These are phyloP conservation scores for Apiotrichum gamsii DNA, from an alignment of 1,284 basidiomycete species.

Conservation along the genomic window DNA sequence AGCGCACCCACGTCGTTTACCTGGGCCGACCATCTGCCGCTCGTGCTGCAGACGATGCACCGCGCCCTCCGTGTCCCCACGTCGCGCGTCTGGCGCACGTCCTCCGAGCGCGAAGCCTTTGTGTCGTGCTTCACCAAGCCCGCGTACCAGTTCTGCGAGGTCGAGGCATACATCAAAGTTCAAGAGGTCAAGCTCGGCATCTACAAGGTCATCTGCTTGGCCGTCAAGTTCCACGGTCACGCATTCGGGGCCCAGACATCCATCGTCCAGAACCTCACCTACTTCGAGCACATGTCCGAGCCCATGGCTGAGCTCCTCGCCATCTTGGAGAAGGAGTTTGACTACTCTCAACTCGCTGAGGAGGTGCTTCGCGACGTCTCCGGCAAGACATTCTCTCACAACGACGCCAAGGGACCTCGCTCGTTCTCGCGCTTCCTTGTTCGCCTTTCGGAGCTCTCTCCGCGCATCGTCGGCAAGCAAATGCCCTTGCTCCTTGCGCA, in stretches of 20 bases:
- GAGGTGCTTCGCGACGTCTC: conserved; percentile 63
- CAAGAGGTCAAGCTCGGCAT: conserved; percentile 64
- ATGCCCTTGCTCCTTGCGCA: conserved; percentile 77
- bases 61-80: conserved; percentile 68
- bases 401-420: conserved; percentile 78
- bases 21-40: conserved; percentile 71
- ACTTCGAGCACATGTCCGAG: conserved; percentile 89
- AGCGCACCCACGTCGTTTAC: conserved; percentile 53
- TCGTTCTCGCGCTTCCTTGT: conserved; percentile 82
- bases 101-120: conserved; percentile 73
- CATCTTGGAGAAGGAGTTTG: conserved; percentile 76
- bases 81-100: conserved; percentile 78
- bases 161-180: conserved; percentile 79
- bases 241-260: conserved; percentile 75
- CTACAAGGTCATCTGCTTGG: conserved; percentile 83
- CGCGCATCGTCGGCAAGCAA: conserved; percentile 81
- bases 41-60: conserved; percentile 61
- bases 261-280: conserved; percentile 87
- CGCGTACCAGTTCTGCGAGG: conserved; percentile 79
- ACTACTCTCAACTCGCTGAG: conserved; percentile 81
- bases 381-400: conserved; percentile 36
- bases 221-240: conserved; percentile 87
- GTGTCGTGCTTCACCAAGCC: conserved; percentile 77
- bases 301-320: conserved; percentile 86
- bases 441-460: conserved; percentile 72